Evolutionary conservation across 177 flowering plant genomes (phyloP).

Genomic region (Vitis hybrid): DNA sequence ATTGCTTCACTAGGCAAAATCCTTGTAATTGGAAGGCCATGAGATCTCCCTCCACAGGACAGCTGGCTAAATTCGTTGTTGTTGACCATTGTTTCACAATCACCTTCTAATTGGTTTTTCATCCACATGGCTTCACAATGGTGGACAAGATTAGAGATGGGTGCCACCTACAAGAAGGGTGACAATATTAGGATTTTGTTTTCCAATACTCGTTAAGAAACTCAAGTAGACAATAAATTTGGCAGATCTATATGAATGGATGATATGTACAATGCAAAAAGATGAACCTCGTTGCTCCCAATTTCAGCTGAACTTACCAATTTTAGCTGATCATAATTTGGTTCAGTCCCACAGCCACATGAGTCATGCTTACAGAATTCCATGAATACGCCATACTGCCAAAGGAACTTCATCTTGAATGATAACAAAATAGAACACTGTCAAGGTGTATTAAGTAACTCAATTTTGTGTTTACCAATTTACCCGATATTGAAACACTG

Average conservation of each 20-base stretch:
- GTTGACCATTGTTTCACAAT: constrained; percentile 4
- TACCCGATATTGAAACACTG: constrained; percentile 55
- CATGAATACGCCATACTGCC: constrained; percentile 60
- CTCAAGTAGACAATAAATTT: background rate
- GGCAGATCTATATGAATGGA: background rate
- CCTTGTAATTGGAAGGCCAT: constrained; percentile 33
- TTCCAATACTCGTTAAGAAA: background rate
- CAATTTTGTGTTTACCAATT: constrained; percentile 21
- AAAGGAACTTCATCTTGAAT: constrained; percentile 13
- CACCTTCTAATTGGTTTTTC: constrained; percentile 18
- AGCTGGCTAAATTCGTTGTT: constrained; percentile 6
- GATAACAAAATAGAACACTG: background rate
- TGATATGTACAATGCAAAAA: background rate
- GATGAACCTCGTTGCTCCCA: background rate
- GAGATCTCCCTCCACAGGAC: constrained; percentile 31
- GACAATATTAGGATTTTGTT: constrained; percentile 1
- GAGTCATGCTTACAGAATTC: constrained; percentile 63
- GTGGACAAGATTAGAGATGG: constrained; percentile 51
- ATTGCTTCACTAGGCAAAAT: constrained; percentile 55
- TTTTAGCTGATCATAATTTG: constrained; percentile 32
- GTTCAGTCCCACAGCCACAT: constrained; percentile 37
- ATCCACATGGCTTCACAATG: constrained; percentile 48
- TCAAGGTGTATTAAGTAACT: background rate
- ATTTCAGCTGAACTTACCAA: constrained; percentile 41
- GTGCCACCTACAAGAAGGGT: constrained; percentile 53